Percentiles rank a stretch among this genome's conserved stretches.
Conservation (phyloP, 805 yeast species). For the Barnettozyma sp. region DNA sequence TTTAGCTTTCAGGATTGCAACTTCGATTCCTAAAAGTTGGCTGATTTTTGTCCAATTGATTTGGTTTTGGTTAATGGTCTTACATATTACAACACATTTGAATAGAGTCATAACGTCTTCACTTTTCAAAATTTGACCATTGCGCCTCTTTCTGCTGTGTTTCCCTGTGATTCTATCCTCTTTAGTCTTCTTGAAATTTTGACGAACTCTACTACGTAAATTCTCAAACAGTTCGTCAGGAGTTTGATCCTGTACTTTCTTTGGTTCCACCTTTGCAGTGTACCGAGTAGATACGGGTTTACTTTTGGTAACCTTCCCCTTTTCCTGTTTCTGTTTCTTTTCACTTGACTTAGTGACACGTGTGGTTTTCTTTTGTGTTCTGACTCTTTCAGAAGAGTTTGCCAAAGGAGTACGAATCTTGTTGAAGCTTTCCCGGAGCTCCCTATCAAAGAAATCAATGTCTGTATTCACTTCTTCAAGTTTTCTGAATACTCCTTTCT, state of each 20-base stretch:
- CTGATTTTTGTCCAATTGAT: conserved; percentile 65
- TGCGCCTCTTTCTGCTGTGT: conserved; percentile 16
- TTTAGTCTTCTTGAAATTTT: conserved; percentile 3
- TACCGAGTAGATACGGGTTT: not conserved
- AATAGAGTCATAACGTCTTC: conserved; percentile 32
- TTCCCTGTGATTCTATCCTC: not conserved
- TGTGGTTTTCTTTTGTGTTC: conserved; percentile 1
- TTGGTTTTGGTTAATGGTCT: conserved; percentile 47
- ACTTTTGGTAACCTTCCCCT: not conserved
- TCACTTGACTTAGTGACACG: conserved; percentile 3
- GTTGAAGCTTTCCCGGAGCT: conserved; percentile 17
- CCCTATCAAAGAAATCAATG: conserved; percentile 24
- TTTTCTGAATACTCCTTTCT: conserved; percentile 2
- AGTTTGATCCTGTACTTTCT: conserved; percentile 4
- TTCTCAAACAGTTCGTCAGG: conserved; percentile 9
- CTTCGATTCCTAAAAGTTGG: conserved; percentile 35
- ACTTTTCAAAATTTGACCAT: conserved; percentile 13
- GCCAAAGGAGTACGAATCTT: conserved; percentile 3
- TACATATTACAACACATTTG: conserved; percentile 60
- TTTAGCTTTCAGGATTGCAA: conserved; percentile 45
- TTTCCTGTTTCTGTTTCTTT: not conserved
- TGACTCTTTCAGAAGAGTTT: not conserved
- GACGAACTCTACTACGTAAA: conserved; percentile 7
- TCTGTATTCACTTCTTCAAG: conserved; percentile 18
- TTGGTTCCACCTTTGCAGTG: conserved; percentile 7